These are phyloP conservation scores for Wickerhamomyces ciferrii DNA, from an alignment of 805 yeast species.

Conservation along the genomic window DNA sequence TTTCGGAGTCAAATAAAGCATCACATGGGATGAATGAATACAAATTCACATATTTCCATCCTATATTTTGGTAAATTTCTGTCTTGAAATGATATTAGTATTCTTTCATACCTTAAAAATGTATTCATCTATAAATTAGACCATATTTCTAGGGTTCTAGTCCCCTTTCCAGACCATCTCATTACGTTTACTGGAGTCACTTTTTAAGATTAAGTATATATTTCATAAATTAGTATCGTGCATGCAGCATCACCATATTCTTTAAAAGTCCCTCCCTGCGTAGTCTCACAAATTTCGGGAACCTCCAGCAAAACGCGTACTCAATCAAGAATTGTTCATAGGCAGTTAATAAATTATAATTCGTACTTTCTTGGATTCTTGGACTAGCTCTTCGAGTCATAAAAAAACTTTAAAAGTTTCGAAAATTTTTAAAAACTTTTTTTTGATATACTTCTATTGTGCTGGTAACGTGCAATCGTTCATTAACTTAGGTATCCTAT, in stretches of 20 bases:
- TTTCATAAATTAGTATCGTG: background rate
- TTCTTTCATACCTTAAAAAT: too few species aligned
- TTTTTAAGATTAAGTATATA: background rate
- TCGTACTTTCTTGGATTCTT: too few species aligned
- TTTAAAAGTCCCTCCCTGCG: background rate
- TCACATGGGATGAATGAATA: too few species aligned
- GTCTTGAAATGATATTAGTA: too few species aligned
- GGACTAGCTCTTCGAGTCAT: background rate
- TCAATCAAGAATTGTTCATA: too few species aligned
- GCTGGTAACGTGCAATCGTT: constrained; percentile 4
- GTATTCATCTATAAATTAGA: too few species aligned
- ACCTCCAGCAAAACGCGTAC: too few species aligned
- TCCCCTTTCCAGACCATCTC: background rate
- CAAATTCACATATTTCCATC: too few species aligned
- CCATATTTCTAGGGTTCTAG: background rate
- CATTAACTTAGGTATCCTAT: background rate
- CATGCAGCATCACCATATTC: background rate
- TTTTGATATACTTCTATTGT: background rate
- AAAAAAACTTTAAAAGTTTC: background rate
- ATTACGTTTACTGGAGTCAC: background rate
- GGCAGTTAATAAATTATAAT: too few species aligned
- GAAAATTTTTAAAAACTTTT: background rate
- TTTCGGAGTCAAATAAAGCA: too few species aligned
- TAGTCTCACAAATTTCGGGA: background rate
- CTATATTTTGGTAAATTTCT: too few species aligned